Percentiles rank a stretch among this genome's conserved stretches.
These are phyloP conservation scores for Ophiosphaerella herpotricha DNA, from an alignment of 2,329 filamentous ascomycete species.

Conservation along the genomic window DNA sequence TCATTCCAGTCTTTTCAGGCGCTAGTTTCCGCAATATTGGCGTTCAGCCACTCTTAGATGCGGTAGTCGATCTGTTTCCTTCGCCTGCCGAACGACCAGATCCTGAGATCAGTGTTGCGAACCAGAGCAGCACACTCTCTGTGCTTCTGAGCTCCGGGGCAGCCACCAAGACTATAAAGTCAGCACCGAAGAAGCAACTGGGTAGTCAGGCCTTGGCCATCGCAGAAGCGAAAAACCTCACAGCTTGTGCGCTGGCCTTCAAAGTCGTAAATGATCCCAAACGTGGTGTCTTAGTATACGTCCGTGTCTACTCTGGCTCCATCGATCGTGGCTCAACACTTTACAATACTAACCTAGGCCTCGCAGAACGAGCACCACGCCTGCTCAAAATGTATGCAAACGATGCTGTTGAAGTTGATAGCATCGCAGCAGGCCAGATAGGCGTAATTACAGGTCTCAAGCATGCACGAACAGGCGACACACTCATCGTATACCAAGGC, in stretches of 20 bases:
- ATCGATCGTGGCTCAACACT: slow-evolving; percentile 74
- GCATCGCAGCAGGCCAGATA: slow-evolving; percentile 85
- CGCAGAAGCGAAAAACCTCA: slow-evolving; percentile 63
- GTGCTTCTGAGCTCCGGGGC: slow-evolving; percentile 48
- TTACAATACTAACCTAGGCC: slow-evolving; percentile 84
- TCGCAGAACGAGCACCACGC: slow-evolving; percentile 78
- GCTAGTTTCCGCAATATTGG: slow-evolving; percentile 94
- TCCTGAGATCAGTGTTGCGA: slow-evolving; percentile 72
- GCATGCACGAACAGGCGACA: slow-evolving; percentile 90
- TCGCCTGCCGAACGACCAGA: slow-evolving; percentile 80
- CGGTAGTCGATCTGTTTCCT: slow-evolving; percentile 84
- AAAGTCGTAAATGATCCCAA: slow-evolving; percentile 91
- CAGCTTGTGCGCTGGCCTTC: slow-evolving; percentile 75
- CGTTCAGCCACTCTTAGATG: slow-evolving; percentile 88
- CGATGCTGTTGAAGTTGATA: slow-evolving; percentile 81
- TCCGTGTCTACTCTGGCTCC: slow-evolving; percentile 86
- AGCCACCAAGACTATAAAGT: slow-evolving; percentile 13
- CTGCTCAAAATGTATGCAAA: slow-evolving; percentile 89
- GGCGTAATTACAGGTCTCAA: slow-evolving; percentile 91
- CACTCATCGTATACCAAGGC: slow-evolving; percentile 74
- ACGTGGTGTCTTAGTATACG: slow-evolving; percentile 86
- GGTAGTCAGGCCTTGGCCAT: slow-evolving; percentile 14
- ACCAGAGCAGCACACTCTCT: slow-evolving; percentile 59
- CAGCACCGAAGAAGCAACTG: slow-evolving; percentile 20
- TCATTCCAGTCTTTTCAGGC: slow-evolving; percentile 87